Conservation (phyloP, 495 filamentous ascomycete species). For the Aspergillus coremiiformis region DNA sequence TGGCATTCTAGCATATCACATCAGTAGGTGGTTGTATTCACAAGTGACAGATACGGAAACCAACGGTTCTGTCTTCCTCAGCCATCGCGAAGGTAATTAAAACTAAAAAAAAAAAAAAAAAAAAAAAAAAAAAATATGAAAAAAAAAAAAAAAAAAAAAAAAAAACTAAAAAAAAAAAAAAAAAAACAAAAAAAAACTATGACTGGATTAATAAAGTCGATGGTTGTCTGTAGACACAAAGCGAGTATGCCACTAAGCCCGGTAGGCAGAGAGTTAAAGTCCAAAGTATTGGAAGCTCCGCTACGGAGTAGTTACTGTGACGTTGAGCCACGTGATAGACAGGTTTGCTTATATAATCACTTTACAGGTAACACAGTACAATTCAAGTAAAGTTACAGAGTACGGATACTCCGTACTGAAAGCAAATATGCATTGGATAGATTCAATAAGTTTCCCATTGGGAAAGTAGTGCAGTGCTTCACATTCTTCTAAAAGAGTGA, state of each 20-base stretch:
- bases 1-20: slow-evolving; percentile 18
- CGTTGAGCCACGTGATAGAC: slow-evolving; percentile 32
- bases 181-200: background rate
- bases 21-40: slow-evolving; percentile 17
- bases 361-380: background rate
- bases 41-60: slow-evolving; percentile 11
- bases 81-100: slow-evolving; percentile 33
- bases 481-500: too few relatives aligned
- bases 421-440: too few relatives aligned
- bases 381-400: too few relatives aligned
- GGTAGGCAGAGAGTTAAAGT: slow-evolving; percentile 23
- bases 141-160: too few relatives aligned
- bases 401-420: too few relatives aligned
- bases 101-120: too few relatives aligned
- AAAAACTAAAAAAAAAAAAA: too few relatives aligned
- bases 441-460: too few relatives aligned
- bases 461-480: too few relatives aligned
- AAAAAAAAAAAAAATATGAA: too few relatives aligned
- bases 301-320: slow-evolving; percentile 30
- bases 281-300: too few relatives aligned
- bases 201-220: background rate
- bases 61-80: slow-evolving; percentile 35
- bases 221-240: background rate
- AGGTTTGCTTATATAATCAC: background rate
- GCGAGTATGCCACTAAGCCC: slow-evolving; percentile 1